Base-by-base conservation (phyloP, 192 early-diverging fungal species). In the Podila minutissima region DNA sequence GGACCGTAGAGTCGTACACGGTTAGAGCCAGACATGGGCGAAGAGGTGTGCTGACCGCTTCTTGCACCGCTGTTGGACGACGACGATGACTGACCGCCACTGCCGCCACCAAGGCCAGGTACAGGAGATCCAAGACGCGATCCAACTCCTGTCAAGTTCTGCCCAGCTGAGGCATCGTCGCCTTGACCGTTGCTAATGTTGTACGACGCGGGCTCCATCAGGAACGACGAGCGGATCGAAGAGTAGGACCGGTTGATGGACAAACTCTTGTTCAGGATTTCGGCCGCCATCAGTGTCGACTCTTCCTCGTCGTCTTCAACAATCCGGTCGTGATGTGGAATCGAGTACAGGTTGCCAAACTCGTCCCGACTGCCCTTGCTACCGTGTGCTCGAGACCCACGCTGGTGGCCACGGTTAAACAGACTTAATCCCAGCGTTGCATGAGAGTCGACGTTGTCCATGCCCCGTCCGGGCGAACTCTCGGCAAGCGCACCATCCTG, bases 331-430 rank as follows among this genome's bases (percentile, higher is more conserved):
- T 81, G 77, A 29, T 72, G 71, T 7, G 77, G 71, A 5, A 65
- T 41, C 5, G 71, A 69, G 32, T 64, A 81, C 22, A 81, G 51
- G 2, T 59, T 59, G 32, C 77, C 77, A 81, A 81, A 81, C n/a
- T 81, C 77, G 58, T 81, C 77, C 49, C 77, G 70, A 53, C 77
- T 81, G 19, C 71, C 77, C 55, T 65, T 81, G 48, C 77, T 73
- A n/a, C 71, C 67, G 35, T 73, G 77, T 55, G 53, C n/a, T 15
- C 77, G 77, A 20, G 62, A 58, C 55, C 71, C 70, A 5, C 77
- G 75, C n/a, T 76, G 69, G n/a, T 73, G 77, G 7, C 71, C 49
- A 33, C 71, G 71, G 53, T n/a, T 50, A 48, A 68, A 72, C 41
- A 46, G 15, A 46, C 41, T 46, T 8, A 13, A 46, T 12, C 41